These are phyloP conservation scores for Candida chauliodis DNA, from an alignment of 805 yeast species.

Conservation along the genomic window DNA sequence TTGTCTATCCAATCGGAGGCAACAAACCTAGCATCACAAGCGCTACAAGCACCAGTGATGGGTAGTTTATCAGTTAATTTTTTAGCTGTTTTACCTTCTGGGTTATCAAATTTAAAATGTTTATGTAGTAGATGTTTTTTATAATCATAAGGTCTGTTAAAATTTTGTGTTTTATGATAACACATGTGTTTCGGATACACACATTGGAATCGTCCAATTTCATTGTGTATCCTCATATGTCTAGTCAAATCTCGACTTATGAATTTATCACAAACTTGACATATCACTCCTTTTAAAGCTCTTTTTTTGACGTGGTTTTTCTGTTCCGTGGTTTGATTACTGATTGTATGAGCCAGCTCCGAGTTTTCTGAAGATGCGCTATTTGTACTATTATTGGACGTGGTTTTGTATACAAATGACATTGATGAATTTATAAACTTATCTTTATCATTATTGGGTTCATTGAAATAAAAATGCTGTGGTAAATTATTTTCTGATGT, in stretches of 20 bases:
- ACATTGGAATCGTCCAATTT: constrained; percentile 41
- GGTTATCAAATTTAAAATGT: constrained; percentile 41
- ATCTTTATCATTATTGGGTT: constrained; percentile 3
- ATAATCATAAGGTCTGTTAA: constrained; percentile 45
- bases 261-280: constrained; percentile 37
- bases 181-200: constrained; percentile 38
- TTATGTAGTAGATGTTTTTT: constrained; percentile 41
- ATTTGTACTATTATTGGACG: constrained; percentile 15
- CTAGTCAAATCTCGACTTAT: constrained; percentile 40
- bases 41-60: constrained; percentile 32
- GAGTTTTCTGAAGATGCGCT: constrained; percentile 13
- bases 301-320: constrained; percentile 21
- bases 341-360: constrained; percentile 4
- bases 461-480: constrained; percentile 1
- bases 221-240: constrained; percentile 43
- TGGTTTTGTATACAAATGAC: constrained; percentile 14
- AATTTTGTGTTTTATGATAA: constrained; percentile 39
- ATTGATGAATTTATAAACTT: constrained; percentile 6
- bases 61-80: constrained; percentile 41
- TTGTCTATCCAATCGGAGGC: constrained; percentile 56
- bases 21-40: constrained; percentile 46
- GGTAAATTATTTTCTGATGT: not conserved
- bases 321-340: not conserved
- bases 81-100: constrained; percentile 35
- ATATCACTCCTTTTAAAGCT: constrained; percentile 32